Conservation (phyloP, 768 basidiomycete species). For the Hericium erinaceus region DNA sequence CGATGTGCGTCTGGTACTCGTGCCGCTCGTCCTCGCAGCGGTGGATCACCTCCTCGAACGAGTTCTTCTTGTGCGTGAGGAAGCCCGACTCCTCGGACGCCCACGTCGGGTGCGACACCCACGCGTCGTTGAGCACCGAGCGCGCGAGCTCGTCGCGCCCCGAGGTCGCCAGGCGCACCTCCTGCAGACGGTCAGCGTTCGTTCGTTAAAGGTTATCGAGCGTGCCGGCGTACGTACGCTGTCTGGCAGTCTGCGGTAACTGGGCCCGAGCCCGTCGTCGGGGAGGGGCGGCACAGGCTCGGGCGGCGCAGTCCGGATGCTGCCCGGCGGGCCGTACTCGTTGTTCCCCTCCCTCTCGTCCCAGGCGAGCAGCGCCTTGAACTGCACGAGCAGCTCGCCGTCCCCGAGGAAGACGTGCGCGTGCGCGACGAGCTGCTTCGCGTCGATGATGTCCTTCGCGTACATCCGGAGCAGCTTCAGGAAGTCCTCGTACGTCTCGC, state of each 20-base stretch:
- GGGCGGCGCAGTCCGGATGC: slow-evolving; percentile 65
- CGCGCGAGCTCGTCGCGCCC: slow-evolving; percentile 91
- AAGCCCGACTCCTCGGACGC: slow-evolving; percentile 95
- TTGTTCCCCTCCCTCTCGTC: slow-evolving; percentile 53
- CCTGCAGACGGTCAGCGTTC: slow-evolving; percentile 37
- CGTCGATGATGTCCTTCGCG: slow-evolving; percentile 85
- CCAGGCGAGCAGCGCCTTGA: slow-evolving; percentile 80
- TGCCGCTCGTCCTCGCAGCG: slow-evolving; percentile 97
- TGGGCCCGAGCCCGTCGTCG: slow-evolving; percentile 84
- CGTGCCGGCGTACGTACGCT: slow-evolving; percentile 48
- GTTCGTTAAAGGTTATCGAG: too few species aligned
- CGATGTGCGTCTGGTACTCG: slow-evolving; percentile 94
- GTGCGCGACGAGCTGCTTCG: slow-evolving; percentile 70
- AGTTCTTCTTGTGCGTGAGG: slow-evolving; percentile 92
- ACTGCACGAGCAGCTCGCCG: slow-evolving; percentile 68
- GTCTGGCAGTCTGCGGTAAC: slow-evolving; percentile 83
- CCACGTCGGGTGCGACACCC: slow-evolving; percentile 99
- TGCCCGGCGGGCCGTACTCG: slow-evolving; percentile 69
- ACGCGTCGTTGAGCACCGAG: slow-evolving; percentile 92
- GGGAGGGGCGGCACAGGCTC: slow-evolving; percentile 73
- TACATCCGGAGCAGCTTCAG: slow-evolving; percentile 87
- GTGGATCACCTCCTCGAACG: slow-evolving; percentile 91
- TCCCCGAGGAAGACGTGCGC: slow-evolving; percentile 79
- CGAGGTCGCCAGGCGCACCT: slow-evolving; percentile 84
- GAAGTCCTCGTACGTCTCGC: slow-evolving; percentile 86